Evolutionary conservation across 129 eudicot genomes (phyloP).

Genomic region (Apium graveolens): DNA sequence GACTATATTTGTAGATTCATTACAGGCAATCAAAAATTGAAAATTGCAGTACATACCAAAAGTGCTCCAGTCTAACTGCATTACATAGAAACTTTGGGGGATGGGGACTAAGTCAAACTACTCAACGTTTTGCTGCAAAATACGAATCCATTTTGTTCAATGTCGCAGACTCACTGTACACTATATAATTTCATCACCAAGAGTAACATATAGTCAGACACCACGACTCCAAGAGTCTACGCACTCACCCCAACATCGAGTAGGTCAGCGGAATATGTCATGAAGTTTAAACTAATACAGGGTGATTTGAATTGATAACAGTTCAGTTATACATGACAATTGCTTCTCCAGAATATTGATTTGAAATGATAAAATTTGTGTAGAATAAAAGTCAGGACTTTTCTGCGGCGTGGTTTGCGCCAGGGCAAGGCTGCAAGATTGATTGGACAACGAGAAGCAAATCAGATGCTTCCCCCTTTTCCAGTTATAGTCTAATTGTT

Average conservation of each 20-base stretch:
- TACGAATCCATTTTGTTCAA: background rate
- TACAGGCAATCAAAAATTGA: too few species aligned
- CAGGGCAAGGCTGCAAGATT: background rate
- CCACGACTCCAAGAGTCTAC: background rate
- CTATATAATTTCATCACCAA: background rate
- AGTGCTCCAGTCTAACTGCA: background rate
- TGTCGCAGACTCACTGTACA: background rate
- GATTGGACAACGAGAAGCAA: background rate
- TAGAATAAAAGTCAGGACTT: too few species aligned
- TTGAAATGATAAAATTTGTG: too few species aligned
- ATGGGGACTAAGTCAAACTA: background rate
- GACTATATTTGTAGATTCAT: too few species aligned
- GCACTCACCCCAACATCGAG: background rate
- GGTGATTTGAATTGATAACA: too few species aligned
- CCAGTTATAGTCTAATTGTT: background rate
- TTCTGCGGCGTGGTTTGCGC: background rate
- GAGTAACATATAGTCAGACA: background rate
- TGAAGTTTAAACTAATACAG: too few species aligned
- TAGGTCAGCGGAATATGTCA: background rate
- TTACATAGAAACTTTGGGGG: background rate
- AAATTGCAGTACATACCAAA: too few species aligned
- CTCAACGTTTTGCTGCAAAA: background rate
- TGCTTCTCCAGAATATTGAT: background rate
- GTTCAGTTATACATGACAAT: too few species aligned
- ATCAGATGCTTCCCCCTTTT: conserved; percentile 11